Percentiles rank a stretch among this genome's conserved stretches.
Conservation (phyloP, 768 basidiomycete species). For the Podaxis sp. region DNA sequence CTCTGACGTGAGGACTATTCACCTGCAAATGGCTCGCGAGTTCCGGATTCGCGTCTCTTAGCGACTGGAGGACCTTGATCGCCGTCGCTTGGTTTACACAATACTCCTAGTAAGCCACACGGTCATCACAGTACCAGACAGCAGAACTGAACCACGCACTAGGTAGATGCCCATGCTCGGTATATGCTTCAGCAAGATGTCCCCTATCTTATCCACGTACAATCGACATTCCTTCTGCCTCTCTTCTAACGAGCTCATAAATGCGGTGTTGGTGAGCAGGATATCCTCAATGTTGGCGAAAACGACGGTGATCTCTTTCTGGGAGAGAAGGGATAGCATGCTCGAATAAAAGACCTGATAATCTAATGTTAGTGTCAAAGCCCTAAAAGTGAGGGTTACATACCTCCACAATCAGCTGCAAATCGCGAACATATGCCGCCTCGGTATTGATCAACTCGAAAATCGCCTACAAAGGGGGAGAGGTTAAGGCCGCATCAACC, state of each 20-base stretch:
- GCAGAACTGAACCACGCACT: constrained; percentile 38
- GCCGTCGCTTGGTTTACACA: constrained; percentile 87
- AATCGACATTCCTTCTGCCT: constrained; percentile 90
- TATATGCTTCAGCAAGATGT: constrained; percentile 76
- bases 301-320: constrained; percentile 76
- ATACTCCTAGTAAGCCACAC: constrained; percentile 56
- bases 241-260: constrained; percentile 87
- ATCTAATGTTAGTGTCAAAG: background rate
- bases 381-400: constrained; percentile 16
- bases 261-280: constrained; percentile 85
- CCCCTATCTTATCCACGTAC: constrained; percentile 87
- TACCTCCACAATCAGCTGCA: constrained; percentile 92
- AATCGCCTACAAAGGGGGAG: constrained; percentile 56
- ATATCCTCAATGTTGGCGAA: constrained; percentile 96
- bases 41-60: constrained; percentile 66
- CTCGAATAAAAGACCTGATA: constrained; percentile 81
- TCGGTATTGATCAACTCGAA: constrained; percentile 96
- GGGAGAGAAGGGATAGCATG: constrained; percentile 68
- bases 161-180: constrained; percentile 79
- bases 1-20: constrained; percentile 9
- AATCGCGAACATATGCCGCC: constrained; percentile 82
- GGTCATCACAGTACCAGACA: background rate
- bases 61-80: constrained; percentile 71
- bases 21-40: constrained; percentile 72
- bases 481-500: background rate